Evolutionary conservation across 768 basidiomycete species (phyloP).

Genomic region (Suillus subaureus): DNA sequence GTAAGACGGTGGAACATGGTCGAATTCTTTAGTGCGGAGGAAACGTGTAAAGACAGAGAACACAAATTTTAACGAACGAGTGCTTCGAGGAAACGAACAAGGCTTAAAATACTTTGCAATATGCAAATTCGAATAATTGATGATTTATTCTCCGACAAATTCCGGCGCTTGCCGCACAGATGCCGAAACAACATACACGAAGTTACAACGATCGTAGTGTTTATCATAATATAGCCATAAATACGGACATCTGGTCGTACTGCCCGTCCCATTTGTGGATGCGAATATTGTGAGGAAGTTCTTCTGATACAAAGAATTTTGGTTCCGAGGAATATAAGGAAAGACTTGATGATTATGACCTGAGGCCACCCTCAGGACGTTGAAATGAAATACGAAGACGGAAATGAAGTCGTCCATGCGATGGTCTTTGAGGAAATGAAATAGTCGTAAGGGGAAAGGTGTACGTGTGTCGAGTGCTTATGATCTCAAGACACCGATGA

Average conservation of each 20-base stretch:
- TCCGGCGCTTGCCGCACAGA: not conserved
- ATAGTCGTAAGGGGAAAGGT: not conserved
- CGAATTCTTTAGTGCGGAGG: not conserved
- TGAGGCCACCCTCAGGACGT: not conserved
- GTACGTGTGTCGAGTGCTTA: slow-evolving; percentile 1
- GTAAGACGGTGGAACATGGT: slow-evolving; percentile 40
- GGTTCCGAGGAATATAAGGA: not conserved
- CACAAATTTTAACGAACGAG: slow-evolving; percentile 24
- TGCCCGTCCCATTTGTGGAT: not conserved
- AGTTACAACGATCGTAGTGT: not conserved
- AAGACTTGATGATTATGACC: slow-evolving; percentile 1
- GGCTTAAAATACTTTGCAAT: slow-evolving; percentile 11
- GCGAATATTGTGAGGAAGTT: not conserved
- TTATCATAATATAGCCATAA: slow-evolving; percentile 14
- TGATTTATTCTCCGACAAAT: slow-evolving; percentile 29
- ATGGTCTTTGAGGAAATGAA: not conserved
- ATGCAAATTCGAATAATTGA: slow-evolving; percentile 8
- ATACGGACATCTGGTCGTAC: slow-evolving; percentile 12
- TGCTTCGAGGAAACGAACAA: slow-evolving; percentile 14
- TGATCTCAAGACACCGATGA: slow-evolving; percentile 11
- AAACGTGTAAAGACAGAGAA: slow-evolving; percentile 17
- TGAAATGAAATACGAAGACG: slow-evolving; percentile 5
- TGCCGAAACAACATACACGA: not conserved
- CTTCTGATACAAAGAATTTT: slow-evolving; percentile 9
- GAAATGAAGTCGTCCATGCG: slow-evolving; percentile 3